Evolutionary conservation across 2,329 filamentous ascomycete genomes (phyloP).

Genomic region (Dactylellina sp.): DNA sequence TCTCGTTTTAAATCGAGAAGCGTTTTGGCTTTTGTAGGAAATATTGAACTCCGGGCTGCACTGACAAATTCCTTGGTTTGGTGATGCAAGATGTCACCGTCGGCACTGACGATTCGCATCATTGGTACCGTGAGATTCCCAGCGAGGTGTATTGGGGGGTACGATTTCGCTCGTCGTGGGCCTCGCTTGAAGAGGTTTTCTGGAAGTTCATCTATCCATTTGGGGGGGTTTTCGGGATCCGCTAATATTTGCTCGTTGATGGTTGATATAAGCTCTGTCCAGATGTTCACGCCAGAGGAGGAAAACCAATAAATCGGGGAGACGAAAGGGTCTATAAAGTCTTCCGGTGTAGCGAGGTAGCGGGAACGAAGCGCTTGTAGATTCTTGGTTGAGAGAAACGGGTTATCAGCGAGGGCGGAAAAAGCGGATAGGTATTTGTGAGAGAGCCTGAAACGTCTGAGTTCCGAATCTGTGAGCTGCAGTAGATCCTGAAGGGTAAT

Average conservation of each 20-base stretch:
- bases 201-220: conserved; percentile 27
- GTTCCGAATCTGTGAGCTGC: neutral
- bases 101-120: conserved; percentile 42
- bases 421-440: conserved; percentile 6
- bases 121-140: conserved; percentile 35
- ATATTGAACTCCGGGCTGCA: conserved; percentile 36
- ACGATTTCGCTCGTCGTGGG: conserved; percentile 16
- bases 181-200: conserved; percentile 31
- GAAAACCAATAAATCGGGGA: conserved; percentile 51
- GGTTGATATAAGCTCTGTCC: conserved; percentile 26
- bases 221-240: conserved; percentile 34
- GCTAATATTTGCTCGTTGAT: conserved; percentile 26
- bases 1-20: conserved; percentile 12
- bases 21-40: conserved; percentile 14
- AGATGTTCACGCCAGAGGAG: conserved; percentile 47
- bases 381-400: conserved; percentile 43
- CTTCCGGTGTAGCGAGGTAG: conserved; percentile 35
- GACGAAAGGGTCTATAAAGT: conserved; percentile 52
- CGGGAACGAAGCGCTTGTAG: conserved; percentile 23
- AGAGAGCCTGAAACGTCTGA: conserved; percentile 9
- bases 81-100: conserved; percentile 37
- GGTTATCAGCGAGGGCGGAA: conserved; percentile 33
- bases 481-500: neutral
- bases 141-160: conserved; percentile 26
- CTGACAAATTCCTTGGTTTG: conserved; percentile 34